Evolutionary conservation across 2,329 filamentous ascomycete species (phyloP).

Genomic region (Neonectria hederae): DNA sequence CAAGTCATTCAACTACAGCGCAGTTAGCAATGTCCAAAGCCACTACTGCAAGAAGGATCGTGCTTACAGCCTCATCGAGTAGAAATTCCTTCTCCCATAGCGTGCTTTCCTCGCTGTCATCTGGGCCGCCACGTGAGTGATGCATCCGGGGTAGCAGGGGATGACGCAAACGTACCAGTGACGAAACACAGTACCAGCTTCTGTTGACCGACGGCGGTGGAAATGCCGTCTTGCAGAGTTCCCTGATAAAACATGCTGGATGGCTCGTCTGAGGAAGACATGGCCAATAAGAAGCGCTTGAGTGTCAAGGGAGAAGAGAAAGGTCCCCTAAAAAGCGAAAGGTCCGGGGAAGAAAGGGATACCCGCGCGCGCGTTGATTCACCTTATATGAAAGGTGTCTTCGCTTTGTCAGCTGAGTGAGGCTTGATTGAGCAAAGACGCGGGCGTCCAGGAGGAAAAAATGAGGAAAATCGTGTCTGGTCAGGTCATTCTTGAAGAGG

Average conservation of each 20-base stretch:
- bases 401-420: constrained; percentile 25
- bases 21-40: constrained; percentile 22
- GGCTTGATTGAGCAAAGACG: background rate
- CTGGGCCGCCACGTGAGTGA: constrained; percentile 29
- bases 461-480: background rate
- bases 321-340: background rate
- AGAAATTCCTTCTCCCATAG: constrained; percentile 79
- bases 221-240: constrained; percentile 82
- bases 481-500: background rate
- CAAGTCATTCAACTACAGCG: constrained; percentile 60
- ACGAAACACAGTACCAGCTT: constrained; percentile 90
- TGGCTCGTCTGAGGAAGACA: background rate
- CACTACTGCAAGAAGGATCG: constrained; percentile 1
- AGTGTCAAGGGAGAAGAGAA: background rate
- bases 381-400: constrained; percentile 37
- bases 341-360: constrained; percentile 1
- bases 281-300: background rate
- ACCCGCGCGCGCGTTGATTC: constrained; percentile 12
- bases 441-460: constrained; percentile 4
- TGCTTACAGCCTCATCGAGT: constrained; percentile 62
- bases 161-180: constrained; percentile 63
- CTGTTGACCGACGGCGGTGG: constrained; percentile 74
- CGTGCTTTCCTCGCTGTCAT: constrained; percentile 70
- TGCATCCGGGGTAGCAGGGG: background rate
- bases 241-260: constrained; percentile 81